These are phyloP conservation scores for Diaporthe destruens DNA, from an alignment of 2,329 filamentous ascomycete genomes.

Conservation along the genomic window DNA sequence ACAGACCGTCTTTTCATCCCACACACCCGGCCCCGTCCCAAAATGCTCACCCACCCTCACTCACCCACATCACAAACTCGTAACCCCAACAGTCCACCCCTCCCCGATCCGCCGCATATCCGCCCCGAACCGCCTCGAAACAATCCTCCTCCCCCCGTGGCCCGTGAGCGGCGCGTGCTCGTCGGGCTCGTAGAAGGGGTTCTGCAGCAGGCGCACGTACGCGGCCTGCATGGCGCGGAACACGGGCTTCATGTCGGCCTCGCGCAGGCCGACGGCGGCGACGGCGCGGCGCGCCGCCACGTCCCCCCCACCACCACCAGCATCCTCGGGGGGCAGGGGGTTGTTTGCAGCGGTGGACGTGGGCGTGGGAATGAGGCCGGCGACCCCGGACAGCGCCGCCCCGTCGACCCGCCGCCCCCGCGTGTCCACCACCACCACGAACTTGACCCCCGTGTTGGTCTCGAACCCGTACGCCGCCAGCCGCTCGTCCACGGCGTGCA, in stretches of 20 bases:
- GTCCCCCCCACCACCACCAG: slow-evolving; percentile 40
- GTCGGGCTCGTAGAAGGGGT: slow-evolving; percentile 94
- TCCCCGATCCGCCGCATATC: slow-evolving; percentile 91
- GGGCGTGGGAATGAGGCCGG: slow-evolving; percentile 7
- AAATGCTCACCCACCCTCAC: too few relatives aligned
- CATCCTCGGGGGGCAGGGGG: too few relatives aligned
- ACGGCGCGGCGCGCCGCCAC: slow-evolving; percentile 50
- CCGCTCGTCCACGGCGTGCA: slow-evolving; percentile 94
- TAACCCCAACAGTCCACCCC: slow-evolving; percentile 81
- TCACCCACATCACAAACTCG: slow-evolving; percentile 62
- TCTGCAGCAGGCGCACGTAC: slow-evolving; percentile 89
- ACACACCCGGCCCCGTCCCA: background rate
- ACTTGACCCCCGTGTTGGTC: slow-evolving; percentile 93
- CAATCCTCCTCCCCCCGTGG: slow-evolving; percentile 76
- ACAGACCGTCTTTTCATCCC: too few relatives aligned
- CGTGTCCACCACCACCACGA: slow-evolving; percentile 93
- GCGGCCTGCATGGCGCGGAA: slow-evolving; percentile 94
- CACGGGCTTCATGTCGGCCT: slow-evolving; percentile 89
- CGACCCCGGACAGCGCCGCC: slow-evolving; percentile 39
- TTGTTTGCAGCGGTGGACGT: background rate
- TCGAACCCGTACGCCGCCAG: slow-evolving; percentile 95
- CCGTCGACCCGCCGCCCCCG: slow-evolving; percentile 72
- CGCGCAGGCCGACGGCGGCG: slow-evolving; percentile 76
- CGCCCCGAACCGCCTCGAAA: slow-evolving; percentile 81
- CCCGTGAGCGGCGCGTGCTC: slow-evolving; percentile 75